phyloP scores from a whole-genome alignment of 208 protist species.

The Lotmaria passim region DNA sequence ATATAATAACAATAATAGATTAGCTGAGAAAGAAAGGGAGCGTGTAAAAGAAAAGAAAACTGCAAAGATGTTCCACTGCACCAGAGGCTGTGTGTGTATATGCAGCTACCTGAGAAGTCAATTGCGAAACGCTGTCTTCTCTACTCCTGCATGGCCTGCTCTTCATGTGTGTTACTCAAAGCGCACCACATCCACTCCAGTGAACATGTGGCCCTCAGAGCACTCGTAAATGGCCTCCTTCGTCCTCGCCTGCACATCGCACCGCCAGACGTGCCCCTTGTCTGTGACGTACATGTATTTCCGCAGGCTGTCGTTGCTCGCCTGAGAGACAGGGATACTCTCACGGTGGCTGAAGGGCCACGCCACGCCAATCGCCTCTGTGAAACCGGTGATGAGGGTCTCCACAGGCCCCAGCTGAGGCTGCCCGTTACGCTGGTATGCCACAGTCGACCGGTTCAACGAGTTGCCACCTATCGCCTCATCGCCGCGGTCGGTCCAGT shows the following conservation, averaged over 20 bases:
- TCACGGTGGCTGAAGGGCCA: slow-evolving; percentile 40
- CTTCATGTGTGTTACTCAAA: neutral
- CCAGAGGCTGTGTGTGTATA: no score
- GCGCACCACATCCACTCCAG: slow-evolving; percentile 42
- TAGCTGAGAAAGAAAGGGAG: neutral
- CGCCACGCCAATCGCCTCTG: slow-evolving; percentile 44
- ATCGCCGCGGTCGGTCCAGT: slow-evolving; percentile 58
- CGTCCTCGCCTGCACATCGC: slow-evolving; percentile 29
- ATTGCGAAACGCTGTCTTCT: neutral
- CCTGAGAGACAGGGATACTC: neutral
- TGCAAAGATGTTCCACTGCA: no score
- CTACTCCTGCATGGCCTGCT: neutral
- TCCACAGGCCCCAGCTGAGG: slow-evolving; percentile 36
- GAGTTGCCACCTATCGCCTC: slow-evolving; percentile 39
- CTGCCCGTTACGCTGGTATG: slow-evolving; percentile 21
- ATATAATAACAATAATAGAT: no score
- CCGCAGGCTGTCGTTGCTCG: slow-evolving; percentile 27
- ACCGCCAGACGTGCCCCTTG: slow-evolving; percentile 36
- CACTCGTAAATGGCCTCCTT: slow-evolving; percentile 40
- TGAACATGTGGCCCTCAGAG: slow-evolving; percentile 20
- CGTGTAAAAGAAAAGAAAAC: slow-evolving; percentile 6
- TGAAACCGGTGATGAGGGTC: slow-evolving; percentile 40
- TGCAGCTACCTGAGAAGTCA: neutral
- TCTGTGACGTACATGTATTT: slow-evolving; percentile 54
- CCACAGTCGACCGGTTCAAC: slow-evolving; percentile 37